phyloP scores from a whole-genome alignment of 148 eudicot genomes.

The Camellia sinensis region DNA sequence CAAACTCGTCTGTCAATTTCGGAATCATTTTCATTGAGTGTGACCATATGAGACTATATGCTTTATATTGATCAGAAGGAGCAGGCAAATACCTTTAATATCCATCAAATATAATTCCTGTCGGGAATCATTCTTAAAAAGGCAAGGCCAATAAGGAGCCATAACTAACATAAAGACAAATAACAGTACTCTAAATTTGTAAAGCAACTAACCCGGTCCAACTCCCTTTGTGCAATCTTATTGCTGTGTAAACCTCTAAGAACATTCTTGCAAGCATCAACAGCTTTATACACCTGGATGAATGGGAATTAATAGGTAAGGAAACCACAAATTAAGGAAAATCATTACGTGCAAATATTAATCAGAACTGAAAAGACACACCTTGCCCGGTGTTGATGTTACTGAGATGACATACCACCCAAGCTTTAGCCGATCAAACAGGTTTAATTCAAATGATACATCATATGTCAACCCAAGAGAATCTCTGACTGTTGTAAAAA shows the following conservation, averaged over 20 bases:
- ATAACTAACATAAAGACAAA: background rate
- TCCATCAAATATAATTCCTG: background rate
- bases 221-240: constrained; percentile 68
- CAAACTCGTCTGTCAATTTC: background rate
- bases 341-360: background rate
- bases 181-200: background rate
- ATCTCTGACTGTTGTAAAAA: constrained; percentile 94
- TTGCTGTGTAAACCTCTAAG: constrained; percentile 85
- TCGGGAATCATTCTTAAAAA: background rate
- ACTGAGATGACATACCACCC: constrained; percentile 99
- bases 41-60: background rate
- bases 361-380: constrained; percentile 24
- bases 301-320: constrained; percentile 12
- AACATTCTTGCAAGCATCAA: constrained; percentile 97
- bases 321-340: background rate
- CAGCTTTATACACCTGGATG: constrained; percentile 87
- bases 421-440: constrained; percentile 87
- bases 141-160: background rate
- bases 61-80: background rate
- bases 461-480: constrained; percentile 97
- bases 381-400: constrained; percentile 97
- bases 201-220: constrained; percentile 74
- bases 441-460: constrained; percentile 87
- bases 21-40: background rate
- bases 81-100: background rate